phyloP scores from a whole-genome alignment of 495 filamentous ascomycete species.

The Penicillium canescens region DNA sequence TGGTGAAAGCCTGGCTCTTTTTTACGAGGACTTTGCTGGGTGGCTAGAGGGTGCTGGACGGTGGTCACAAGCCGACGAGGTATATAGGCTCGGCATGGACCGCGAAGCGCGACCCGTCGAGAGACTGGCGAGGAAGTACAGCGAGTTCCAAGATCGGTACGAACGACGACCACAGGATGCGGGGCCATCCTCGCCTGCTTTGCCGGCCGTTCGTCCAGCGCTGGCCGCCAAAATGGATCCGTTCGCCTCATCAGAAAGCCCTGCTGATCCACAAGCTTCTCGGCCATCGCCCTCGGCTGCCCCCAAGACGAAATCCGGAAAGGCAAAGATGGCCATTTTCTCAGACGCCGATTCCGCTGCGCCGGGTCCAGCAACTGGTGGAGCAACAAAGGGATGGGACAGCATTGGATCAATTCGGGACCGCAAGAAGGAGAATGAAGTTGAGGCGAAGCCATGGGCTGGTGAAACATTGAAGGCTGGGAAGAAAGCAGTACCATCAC shows the following conservation, averaged over 20 bases:
- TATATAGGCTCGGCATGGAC: slow-evolving; percentile 86
- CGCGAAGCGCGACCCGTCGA: slow-evolving; percentile 81
- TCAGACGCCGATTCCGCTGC: slow-evolving; percentile 62
- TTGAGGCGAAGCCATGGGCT: slow-evolving; percentile 87
- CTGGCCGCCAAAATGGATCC: slow-evolving; percentile 84
- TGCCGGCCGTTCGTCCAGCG: slow-evolving; percentile 81
- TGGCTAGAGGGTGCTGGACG: slow-evolving; percentile 85
- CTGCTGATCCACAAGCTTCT: slow-evolving; percentile 67
- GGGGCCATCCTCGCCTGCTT: slow-evolving; percentile 79
- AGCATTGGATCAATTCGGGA: slow-evolving; percentile 83
- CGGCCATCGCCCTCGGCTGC: slow-evolving; percentile 40
- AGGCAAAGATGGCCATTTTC: slow-evolving; percentile 89
- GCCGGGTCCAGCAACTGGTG: slow-evolving; percentile 43
- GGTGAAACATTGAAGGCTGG: slow-evolving; percentile 88
- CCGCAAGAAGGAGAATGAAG: slow-evolving; percentile 88
- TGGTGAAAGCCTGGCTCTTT: slow-evolving; percentile 86
- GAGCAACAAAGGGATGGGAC: slow-evolving; percentile 77
- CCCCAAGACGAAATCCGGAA: slow-evolving; percentile 59
- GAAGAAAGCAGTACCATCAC: slow-evolving; percentile 68
- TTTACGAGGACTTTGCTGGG: slow-evolving; percentile 94
- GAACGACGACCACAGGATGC: slow-evolving; percentile 59
- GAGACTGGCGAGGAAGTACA: slow-evolving; percentile 81
- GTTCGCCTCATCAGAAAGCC: slow-evolving; percentile 53
- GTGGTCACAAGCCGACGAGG: slow-evolving; percentile 91
- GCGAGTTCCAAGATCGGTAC: slow-evolving; percentile 81